Evolutionary conservation across 177 flowering plant species (phyloP), one percentile per base, ranked within the genome.

Genomic region (Vitis hybrid): DNA sequence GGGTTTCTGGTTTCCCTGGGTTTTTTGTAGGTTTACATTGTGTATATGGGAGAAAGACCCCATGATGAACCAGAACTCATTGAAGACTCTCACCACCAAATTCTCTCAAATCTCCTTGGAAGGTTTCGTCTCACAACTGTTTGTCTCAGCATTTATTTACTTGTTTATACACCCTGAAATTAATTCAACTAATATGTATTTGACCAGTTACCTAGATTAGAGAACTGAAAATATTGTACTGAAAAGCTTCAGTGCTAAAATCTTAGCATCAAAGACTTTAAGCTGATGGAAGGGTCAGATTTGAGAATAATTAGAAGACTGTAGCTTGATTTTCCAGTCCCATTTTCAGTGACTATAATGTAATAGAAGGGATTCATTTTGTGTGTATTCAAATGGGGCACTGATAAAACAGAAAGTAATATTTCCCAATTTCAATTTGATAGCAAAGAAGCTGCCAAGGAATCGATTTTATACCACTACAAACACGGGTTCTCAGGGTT

Each of bases 401-500:
- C 8, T 70, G 59, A 5, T n/a, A 2, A 12, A 60, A 21, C 34
- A 49, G 17, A 12, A 74, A 69, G 4, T 57, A 62, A 69, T 13
- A 40, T n/a, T 60, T 17, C 60, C 32, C 6, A 1, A 12, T 71
- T 59, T 66, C 21, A 50, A 61, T 71, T 62, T 74, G 69, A 59
- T 65, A 87, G 89, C 73, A 67, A 83, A 67, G 80, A 82, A 74
- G 83, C 80, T 66, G 84, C 84, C 13, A 62, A 5, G 72, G 69
- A 75, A 34, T 81, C 84, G 9, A 80, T 86, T 45, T 60, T 82
- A 48, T 82, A 86, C 76, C 80, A 81, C 77, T 82, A 84, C 84
- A 84, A 77, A 74, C 85, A 83, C 74, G 85, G 85, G 2, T 87
- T 83, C 67, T 85, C 87, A 2, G 90, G 90, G 57, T 87, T 87